Percentiles rank a stretch among this genome's conserved stretches.
phyloP scores from a whole-genome alignment of 192 early-diverging fungal genomes.

The Dissophora ornata region DNA sequence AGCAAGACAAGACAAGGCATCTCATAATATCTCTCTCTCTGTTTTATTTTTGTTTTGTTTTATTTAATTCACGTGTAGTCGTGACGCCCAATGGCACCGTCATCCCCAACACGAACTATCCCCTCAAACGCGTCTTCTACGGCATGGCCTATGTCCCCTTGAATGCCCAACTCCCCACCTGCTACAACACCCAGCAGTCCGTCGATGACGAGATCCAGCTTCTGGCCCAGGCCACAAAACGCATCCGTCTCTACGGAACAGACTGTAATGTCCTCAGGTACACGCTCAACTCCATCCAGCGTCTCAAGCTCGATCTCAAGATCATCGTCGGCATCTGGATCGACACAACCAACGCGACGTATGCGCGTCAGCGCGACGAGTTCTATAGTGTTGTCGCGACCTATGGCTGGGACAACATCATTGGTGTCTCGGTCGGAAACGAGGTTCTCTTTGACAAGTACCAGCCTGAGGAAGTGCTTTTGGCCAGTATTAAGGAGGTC shows the following conservation, averaged over 20 bases:
- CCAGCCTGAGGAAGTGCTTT: constrained; percentile 3
- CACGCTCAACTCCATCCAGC: constrained; percentile 45
- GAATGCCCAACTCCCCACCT: constrained; percentile 53
- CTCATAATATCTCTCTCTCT: background rate
- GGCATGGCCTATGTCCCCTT: constrained; percentile 58
- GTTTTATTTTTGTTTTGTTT: constrained; percentile 14
- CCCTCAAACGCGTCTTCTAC: constrained; percentile 54
- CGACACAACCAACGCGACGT: constrained; percentile 48
- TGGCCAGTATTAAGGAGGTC: constrained; percentile 40
- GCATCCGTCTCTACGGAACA: constrained; percentile 58
- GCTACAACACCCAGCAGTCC: constrained; percentile 42
- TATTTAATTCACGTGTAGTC: constrained; percentile 1
- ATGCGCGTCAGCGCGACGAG: constrained; percentile 40
- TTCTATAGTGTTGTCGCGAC: constrained; percentile 36
- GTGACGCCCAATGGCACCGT: constrained; percentile 38
- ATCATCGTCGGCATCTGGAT: constrained; percentile 57
- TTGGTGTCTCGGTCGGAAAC: constrained; percentile 59
- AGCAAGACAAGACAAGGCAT: background rate
- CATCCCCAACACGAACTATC: constrained; percentile 24
- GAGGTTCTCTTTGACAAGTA: constrained; percentile 56
- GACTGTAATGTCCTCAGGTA: constrained; percentile 54
- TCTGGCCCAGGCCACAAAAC: constrained; percentile 50
- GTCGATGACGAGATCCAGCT: constrained; percentile 54
- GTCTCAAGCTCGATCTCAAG: constrained; percentile 53
- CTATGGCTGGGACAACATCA: constrained; percentile 49